Base-by-base conservation (phyloP, 495 filamentous ascomycete genomes). In the Tetracladium setigerum region DNA sequence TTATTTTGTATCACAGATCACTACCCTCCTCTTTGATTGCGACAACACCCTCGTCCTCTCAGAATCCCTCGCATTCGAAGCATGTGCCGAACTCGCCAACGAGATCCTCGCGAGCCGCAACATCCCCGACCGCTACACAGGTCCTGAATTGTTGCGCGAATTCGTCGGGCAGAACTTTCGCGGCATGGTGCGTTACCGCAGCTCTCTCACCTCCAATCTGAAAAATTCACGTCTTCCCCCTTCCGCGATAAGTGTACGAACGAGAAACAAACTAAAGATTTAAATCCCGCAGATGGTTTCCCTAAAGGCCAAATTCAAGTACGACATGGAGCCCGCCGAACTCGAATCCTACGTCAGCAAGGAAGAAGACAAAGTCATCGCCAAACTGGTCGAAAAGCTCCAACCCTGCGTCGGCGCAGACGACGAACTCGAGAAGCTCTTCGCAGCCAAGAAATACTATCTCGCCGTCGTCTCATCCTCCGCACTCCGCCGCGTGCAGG, bases 111-210 rank as follows among this genome's bases (percentile, higher is more conserved):
- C 74, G 54, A 74, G 77, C 58, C 73, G 81, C 56, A 64, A 74
- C 61, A 73, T 83, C 58, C 55, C 76, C 22, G 71, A 82, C 54
- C 83, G 82, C 59, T 95, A 95, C 73, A 91, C 87, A 22, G 84
- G 82, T 53, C 75, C 78, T 10, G 64, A 79, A 60, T 84, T 96
- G 35, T 82, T 95, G 67, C 66, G 73, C 51, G 87, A 95, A 68
- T 96, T 95, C 60, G 90, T 95, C 63, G 90, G 90, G 57, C 86
- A 91, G 64, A 95, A 95, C 75, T 96, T 96, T 77, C 89, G 89
- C 54, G 87, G 88, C 62, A 95, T 95, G 89, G 22, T 27, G 7
- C 66, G 73, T 61, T 27, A 3, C 22, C 3, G 22, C 22, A n/a
- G n/a, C 22, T 27, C 22, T 27, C 39, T 44, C 43, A 27, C 22